phyloP scores from a whole-genome alignment of 768 basidiomycete genomes.

The Grammothele lineata region DNA sequence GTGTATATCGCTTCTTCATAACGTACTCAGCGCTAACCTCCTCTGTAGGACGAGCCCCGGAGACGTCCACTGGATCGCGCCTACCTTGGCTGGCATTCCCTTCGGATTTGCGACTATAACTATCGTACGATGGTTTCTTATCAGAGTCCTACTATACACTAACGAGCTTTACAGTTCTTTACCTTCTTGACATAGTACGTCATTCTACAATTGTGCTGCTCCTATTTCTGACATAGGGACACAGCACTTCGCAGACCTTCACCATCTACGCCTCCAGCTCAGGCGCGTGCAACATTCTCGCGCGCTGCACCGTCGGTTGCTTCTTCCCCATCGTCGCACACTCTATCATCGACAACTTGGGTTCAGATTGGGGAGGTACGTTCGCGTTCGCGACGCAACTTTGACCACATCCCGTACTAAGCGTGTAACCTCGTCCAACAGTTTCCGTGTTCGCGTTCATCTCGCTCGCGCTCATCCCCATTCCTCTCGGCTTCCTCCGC shows the following conservation, averaged over 20 bases:
- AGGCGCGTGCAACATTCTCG: constrained; percentile 16
- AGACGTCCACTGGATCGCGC: constrained; percentile 19
- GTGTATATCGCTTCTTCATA: not conserved
- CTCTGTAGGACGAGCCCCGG: constrained; percentile 18
- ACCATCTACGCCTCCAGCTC: constrained; percentile 19
- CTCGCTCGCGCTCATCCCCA: constrained; percentile 17
- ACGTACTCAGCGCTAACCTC: not conserved
- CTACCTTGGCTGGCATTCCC: constrained; percentile 19
- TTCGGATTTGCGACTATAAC: constrained; percentile 19
- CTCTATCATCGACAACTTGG: constrained; percentile 12
- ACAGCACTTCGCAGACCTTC: constrained; percentile 17
- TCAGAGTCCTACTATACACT: not conserved
- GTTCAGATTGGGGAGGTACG: constrained; percentile 23
- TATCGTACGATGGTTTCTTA: constrained; percentile 1
- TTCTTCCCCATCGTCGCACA: constrained; percentile 20
- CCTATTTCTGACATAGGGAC: not conserved
- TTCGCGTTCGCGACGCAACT: not conserved
- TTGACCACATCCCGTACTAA: not conserved
- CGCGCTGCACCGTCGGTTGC: constrained; percentile 17
- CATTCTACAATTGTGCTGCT: too few species aligned
- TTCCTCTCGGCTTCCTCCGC: constrained; percentile 23
- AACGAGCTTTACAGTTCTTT: constrained; percentile 8
- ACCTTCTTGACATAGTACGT: constrained; percentile 21
- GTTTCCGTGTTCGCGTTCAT: constrained; percentile 23
- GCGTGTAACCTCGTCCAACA: not conserved